Base-by-base conservation (phyloP, 176 grass and related monocot species). In the Secale cereale region DNA sequence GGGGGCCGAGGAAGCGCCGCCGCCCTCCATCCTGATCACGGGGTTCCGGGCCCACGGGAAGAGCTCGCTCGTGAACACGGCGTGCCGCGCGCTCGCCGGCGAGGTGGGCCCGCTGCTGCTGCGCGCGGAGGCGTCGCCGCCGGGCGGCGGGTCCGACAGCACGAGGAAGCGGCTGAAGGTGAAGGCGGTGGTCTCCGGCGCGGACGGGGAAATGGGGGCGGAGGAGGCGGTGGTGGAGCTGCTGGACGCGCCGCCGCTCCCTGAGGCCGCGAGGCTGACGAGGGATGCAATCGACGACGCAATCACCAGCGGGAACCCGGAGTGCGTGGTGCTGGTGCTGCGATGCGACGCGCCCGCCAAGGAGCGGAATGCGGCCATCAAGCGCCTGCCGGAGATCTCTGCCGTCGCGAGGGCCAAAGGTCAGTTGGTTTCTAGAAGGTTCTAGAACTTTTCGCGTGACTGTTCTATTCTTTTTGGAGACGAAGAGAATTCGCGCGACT, bases 31-130 rank as follows among this genome's bases (percentile, higher is more conserved):
- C 70, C 59, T 95, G 48, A 23, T 95, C 87, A 64, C 87, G 9
- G 94, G 94, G 79, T 90, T 97, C 83, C 88, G 90, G 0, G 90
- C 81, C 37, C 86, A 94, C 74, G 93, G 93, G 19, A 99, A 95
- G 91, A 96, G 97, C 84, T 99, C 93, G 2, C 89, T 99, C 74
- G 77, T 96, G 31, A 96, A 99, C 89, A 99, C 93, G 27, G 97
- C 93, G 43, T 99, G 91, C 78, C 88, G 97, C 64, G 88, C 91
- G 43, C 97, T 96, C 83, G 89, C 90, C 22, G 90, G 25, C 40
- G 93, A 99, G 88, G 76, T 83, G 13, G 97, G 93, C 27, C 93
- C 90, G 50, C 88, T 99, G 79, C 91, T 96, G 77, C 82, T 96
- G 74, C 97, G 93, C 66, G 86, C 91, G 20, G 93, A 96, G 70